A percentile compares a stretch with the other conserved stretches of the same genome.
Evolutionary conservation across 106 monocot species (phyloP).

Genomic region (Allium sativum): DNA sequence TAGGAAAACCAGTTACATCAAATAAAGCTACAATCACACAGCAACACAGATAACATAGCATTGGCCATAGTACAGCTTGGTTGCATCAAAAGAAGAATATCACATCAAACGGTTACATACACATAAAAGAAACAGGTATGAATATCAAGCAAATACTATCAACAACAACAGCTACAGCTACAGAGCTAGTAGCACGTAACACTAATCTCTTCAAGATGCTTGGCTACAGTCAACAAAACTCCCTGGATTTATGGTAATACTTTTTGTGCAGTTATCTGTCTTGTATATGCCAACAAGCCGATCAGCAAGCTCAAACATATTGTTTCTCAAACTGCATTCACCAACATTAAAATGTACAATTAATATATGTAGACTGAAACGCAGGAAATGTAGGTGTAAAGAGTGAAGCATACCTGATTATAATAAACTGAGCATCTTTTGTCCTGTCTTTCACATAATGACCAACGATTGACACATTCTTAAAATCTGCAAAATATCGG

Average conservation of each 20-base stretch:
- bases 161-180: too few species aligned
- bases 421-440: slow-evolving; percentile 88
- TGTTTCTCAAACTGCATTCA: slow-evolving; percentile 74
- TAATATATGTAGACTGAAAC: slow-evolving; percentile 15
- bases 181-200: too few species aligned
- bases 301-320: slow-evolving; percentile 98
- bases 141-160: too few species aligned
- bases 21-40: too few species aligned
- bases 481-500: slow-evolving; percentile 52
- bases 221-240: slow-evolving; percentile 50
- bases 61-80: too few species aligned
- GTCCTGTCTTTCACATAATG: slow-evolving; percentile 73
- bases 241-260: slow-evolving; percentile 80
- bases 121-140: too few species aligned
- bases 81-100: too few species aligned
- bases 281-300: slow-evolving; percentile 95
- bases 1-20: too few species aligned
- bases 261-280: slow-evolving; percentile 98
- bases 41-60: too few species aligned
- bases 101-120: too few species aligned
- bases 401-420: slow-evolving; percentile 49
- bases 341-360: background rate
- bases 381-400: too few species aligned
- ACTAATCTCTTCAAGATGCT: slow-evolving; percentile 14
- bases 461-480: slow-evolving; percentile 97